Conservation (phyloP, 805 yeast genomes). For the Barnettozyma vustinii region DNA sequence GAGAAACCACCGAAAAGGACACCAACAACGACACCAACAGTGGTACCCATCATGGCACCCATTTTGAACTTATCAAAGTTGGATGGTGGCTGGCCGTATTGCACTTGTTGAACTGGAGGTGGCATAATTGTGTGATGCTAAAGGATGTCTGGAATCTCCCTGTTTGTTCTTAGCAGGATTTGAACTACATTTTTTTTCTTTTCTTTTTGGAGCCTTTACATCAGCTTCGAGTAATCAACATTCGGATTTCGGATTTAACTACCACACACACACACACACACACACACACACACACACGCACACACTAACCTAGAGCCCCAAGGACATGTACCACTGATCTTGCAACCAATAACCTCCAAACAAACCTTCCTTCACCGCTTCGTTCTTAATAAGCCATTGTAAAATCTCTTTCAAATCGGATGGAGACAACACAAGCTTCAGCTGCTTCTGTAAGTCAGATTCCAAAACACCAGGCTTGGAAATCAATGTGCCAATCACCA, state of each 20-base stretch:
- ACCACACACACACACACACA: no score
- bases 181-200: neutral
- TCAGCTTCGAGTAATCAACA: neutral
- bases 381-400: conserved; percentile 41
- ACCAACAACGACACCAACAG: conserved; percentile 87
- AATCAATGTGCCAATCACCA: conserved; percentile 40
- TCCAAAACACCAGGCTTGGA: conserved; percentile 51
- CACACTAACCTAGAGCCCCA: conserved; percentile 33
- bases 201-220: neutral
- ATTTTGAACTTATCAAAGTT: conserved; percentile 95
- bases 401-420: conserved; percentile 35
- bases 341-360: conserved; percentile 39
- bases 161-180: no score
- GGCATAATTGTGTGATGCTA: neutral
- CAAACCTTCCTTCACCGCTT: conserved; percentile 30
- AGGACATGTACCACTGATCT: conserved; percentile 40
- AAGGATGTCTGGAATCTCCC: neutral
- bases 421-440: conserved; percentile 14
- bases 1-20: conserved; percentile 92
- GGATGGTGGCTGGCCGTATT: conserved; percentile 62
- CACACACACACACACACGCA: no score
- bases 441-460: conserved; percentile 18
- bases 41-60: conserved; percentile 95
- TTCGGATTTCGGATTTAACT: neutral
- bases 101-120: conserved; percentile 64